Evolutionary conservation across 2,329 filamentous ascomycete genomes (phyloP), one percentile per base, ranked within the genome.

Genomic region (Didymella sp.): DNA sequence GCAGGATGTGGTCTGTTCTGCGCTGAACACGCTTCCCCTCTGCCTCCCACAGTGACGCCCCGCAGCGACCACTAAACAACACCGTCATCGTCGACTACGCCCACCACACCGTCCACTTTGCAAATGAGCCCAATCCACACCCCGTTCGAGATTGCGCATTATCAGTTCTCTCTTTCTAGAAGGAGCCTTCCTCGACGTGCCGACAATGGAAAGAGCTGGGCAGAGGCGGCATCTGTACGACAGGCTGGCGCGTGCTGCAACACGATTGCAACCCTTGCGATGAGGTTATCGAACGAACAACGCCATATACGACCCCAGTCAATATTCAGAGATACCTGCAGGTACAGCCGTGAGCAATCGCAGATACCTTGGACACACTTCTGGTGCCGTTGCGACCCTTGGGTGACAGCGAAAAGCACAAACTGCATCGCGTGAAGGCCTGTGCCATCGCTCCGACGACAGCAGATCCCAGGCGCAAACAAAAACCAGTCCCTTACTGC

Each of bases 231-330:
- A 27, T 43, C 38, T 44, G 55, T 45, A 35, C 30, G 30, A 52
- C 43, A 58, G 25, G 27, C 35, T 35, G 52, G 56, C 45, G 35
- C 42, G 54, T 50, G 57, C 46, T 19, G 42, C 30, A 40, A 59
- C 37, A 57, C 56, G 60, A 58, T 46, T 58, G 19, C 28, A 21
- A 28, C 46, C 59, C 62, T 46, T 59, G 59, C 55, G 52, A 62
- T 62, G 57, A 48, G 52, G 57, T 49, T 58, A 60, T 60, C 56
- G 33, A 50, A n/a, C 47, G 17, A 42, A 58, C 33, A 47, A 46
- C 30, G 27, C 19, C 13, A 37, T 41, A 50, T 52, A 50, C 31
- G 27, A 49, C 38, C 53, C 44, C 46, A 38, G 51, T 47, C 52
- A 24, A 57, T 61, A 56, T 21, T 21, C 33, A 28, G 28, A 25